Percentiles rank a stretch among this genome's conserved stretches.
Conservation (phyloP, 768 basidiomycete species). For the Roridomyces roridus region DNA sequence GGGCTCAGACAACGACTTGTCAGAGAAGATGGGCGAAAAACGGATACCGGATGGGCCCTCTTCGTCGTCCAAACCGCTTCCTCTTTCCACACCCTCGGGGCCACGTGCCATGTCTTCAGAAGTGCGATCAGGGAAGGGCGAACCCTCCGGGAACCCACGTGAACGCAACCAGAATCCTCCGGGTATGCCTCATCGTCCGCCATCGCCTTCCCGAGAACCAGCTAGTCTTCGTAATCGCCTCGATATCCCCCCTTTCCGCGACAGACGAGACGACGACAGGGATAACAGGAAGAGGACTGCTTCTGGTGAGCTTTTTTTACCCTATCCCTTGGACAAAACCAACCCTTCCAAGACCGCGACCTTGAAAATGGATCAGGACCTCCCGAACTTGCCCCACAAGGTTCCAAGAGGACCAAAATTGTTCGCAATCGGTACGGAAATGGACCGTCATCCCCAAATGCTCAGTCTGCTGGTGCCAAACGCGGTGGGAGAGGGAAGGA, state of each 20-base stretch:
- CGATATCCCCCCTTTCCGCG: constrained; percentile 53
- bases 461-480: constrained; percentile 10
- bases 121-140: constrained; percentile 49
- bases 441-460: constrained; percentile 14
- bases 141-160: constrained; percentile 39
- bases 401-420: constrained; percentile 14
- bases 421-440: constrained; percentile 16
- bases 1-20: constrained; percentile 54
- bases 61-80: constrained; percentile 50
- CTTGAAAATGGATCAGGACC: constrained; percentile 15
- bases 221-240: constrained; percentile 61
- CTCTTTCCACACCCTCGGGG: constrained; percentile 68
- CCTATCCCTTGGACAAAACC: neutral
- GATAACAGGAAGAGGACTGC: constrained; percentile 72
- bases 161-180: constrained; percentile 37
- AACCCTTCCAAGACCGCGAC: constrained; percentile 13
- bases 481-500: constrained; percentile 58
- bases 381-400: constrained; percentile 3
- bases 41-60: constrained; percentile 58
- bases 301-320: constrained; percentile 57
- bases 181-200: constrained; percentile 23
- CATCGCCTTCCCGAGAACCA: constrained; percentile 13
- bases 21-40: constrained; percentile 74
- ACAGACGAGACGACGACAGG: constrained; percentile 67
- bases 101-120: constrained; percentile 72